These are phyloP conservation scores for Rauvolfia tetraphylla DNA, from an alignment of 257 asterid species.

Conservation along the genomic window DNA sequence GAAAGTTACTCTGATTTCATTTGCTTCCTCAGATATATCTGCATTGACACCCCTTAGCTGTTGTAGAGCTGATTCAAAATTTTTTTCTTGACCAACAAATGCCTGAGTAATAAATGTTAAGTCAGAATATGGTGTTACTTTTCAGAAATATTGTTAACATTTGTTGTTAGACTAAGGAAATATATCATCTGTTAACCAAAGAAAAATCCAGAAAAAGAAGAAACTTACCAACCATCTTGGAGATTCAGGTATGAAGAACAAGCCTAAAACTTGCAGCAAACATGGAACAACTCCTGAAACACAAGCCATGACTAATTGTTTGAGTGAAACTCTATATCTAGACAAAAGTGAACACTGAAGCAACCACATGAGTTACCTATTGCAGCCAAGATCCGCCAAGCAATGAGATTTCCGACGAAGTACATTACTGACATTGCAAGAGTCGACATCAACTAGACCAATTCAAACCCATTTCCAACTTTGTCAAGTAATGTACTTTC, in stretches of 20 bases:
- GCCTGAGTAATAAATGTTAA: too few relatives aligned
- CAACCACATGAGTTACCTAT: slow-evolving; percentile 2
- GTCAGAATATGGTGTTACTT: too few relatives aligned
- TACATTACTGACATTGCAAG: slow-evolving; percentile 29
- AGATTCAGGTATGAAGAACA: slow-evolving; percentile 73
- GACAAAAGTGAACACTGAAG: not conserved
- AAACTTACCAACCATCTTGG: slow-evolving; percentile 83
- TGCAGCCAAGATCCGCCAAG: slow-evolving; percentile 74
- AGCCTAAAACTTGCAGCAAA: slow-evolving; percentile 60
- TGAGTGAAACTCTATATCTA: not conserved
- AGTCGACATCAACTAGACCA: not conserved
- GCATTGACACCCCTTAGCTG: too few relatives aligned
- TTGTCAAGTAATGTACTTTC: too few relatives aligned
- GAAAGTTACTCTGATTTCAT: too few relatives aligned
- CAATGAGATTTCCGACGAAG: slow-evolving; percentile 54
- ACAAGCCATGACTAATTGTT: not conserved
- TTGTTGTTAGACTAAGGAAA: not conserved
- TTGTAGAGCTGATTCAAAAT: too few relatives aligned
- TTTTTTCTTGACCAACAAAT: too few relatives aligned
- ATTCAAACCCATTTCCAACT: too few relatives aligned
- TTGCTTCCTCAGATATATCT: too few relatives aligned
- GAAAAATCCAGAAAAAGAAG: not conserved
- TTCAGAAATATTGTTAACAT: not conserved
- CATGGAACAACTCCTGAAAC: slow-evolving; percentile 75
- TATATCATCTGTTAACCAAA: slow-evolving; percentile 32